Percentiles rank a stretch among this genome's conserved stretches.
phyloP scores from a whole-genome alignment of 2,329 filamentous ascomycete genomes.

The Ceratocystis ficicola region DNA sequence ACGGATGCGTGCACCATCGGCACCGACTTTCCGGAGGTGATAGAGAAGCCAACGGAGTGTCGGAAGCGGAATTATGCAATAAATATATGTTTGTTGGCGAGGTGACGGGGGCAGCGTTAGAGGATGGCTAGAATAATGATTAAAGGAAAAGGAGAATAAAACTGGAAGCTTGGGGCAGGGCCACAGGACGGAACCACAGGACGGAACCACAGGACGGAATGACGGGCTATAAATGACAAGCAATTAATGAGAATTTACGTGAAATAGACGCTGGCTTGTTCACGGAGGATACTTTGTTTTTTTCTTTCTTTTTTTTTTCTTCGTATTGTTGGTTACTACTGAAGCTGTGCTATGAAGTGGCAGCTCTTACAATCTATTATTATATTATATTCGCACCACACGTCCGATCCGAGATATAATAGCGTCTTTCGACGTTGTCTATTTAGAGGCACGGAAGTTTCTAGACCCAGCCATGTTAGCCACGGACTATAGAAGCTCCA shows the following conservation, averaged over 20 bases:
- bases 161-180: not conserved
- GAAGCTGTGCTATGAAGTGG: not conserved
- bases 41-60: not conserved
- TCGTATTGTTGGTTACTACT: no score
- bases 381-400: not conserved
- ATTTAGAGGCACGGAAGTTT: not conserved
- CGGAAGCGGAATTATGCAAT: not conserved
- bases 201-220: not conserved
- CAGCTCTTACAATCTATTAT: not conserved
- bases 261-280: not conserved
- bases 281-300: no score
- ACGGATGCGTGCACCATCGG: conserved; percentile 24
- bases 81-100: not conserved
- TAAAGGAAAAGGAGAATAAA: not conserved
- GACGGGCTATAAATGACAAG: not conserved
- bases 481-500: not conserved
- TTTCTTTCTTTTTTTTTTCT: no score
- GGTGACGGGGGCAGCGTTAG: not conserved
- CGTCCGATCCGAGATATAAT: not conserved
- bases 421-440: not conserved
- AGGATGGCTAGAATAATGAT: no score
- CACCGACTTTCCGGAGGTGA: not conserved
- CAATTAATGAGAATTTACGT: no score
- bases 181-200: not conserved
- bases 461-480: not conserved